A percentile compares a stretch with the other conserved stretches of the same genome.
These are phyloP conservation scores for Barnettozyma californica DNA, from an alignment of 805 yeast species.

Conservation along the genomic window DNA sequence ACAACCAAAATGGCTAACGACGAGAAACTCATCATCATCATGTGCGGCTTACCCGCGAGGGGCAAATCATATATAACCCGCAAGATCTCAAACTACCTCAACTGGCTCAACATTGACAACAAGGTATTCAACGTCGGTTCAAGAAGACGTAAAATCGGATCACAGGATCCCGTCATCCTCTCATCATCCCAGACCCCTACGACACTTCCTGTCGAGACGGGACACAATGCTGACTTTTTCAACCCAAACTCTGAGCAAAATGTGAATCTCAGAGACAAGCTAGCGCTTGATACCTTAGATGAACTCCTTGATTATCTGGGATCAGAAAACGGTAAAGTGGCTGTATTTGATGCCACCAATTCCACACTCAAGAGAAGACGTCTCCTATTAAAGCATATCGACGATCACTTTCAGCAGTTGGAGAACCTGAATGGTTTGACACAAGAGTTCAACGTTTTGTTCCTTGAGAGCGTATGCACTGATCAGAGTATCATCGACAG, in stretches of 20 bases:
- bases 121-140: constrained; percentile 67
- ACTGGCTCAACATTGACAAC: constrained; percentile 62
- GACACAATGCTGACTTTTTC: constrained; percentile 30
- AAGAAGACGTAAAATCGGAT: constrained; percentile 39
- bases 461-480: constrained; percentile 33
- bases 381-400: constrained; percentile 25
- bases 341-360: constrained; percentile 49
- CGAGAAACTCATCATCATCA: constrained; percentile 52
- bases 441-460: constrained; percentile 32
- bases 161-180: constrained; percentile 4
- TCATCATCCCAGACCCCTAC: neutral
- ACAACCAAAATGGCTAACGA: neutral
- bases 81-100: constrained; percentile 54
- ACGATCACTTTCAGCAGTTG: constrained; percentile 31
- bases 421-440: constrained; percentile 34
- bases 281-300: constrained; percentile 43
- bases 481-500: constrained; percentile 24
- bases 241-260: constrained; percentile 32
- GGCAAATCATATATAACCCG: constrained; percentile 69
- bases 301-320: constrained; percentile 30
- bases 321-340: constrained; percentile 36
- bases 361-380: constrained; percentile 39
- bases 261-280: constrained; percentile 35
- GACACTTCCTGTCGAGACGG: constrained; percentile 1
- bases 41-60: constrained; percentile 73